Base-by-base conservation (phyloP, 1,139 yeast species). In the Geotrichum carabidarum region DNA sequence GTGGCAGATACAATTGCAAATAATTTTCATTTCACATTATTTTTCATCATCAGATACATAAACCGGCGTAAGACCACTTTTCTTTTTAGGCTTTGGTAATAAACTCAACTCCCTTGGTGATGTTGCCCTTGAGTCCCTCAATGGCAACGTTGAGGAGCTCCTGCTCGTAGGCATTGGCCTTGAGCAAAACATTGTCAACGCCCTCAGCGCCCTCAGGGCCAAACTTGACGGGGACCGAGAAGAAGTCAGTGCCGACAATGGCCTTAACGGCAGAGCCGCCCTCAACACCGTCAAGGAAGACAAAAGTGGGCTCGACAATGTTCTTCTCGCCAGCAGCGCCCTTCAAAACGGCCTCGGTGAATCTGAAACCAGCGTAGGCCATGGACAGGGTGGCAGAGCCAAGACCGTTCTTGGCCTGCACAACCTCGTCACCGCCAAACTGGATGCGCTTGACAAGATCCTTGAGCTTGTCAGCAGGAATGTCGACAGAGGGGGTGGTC, bases 361-460 rank as follows among this genome's bases (percentile, higher is more conserved):
- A 82, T 71, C 86, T 81, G 70, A 83, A 91, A 64, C 94, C 96
- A 52, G 97, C 96, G 71, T 89, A 93, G 51, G 97, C 97, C 97
- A 91, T 91, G 55, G 96, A 87, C 63, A 91, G 78, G 52, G 98
- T 91, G 61, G 96, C 96, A 51, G 96, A 87, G 57, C 97, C 97
- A 61, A 85, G 83, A 68, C 97, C 97, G 70, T 88, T 85, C 78
- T 91, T 91, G 65, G 97, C 97, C 75, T 86, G 78, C 65, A 91
- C 97, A 64, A 91, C 95, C 76, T 91, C 97, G 70, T 91, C 97
- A 74, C 97, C 97, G 70, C 97, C 98, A 70, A 84, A 89, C 76
- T 90, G 97, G 69, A 90, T 89, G 74, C 96, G 84, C 78, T 87
- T 81, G 68, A 88, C 79, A 65, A 90, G 79, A 57, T 82, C 79